Evolutionary conservation across 768 basidiomycete genomes (phyloP).

Genomic region (Phylloporus rhodoxanthus): DNA sequence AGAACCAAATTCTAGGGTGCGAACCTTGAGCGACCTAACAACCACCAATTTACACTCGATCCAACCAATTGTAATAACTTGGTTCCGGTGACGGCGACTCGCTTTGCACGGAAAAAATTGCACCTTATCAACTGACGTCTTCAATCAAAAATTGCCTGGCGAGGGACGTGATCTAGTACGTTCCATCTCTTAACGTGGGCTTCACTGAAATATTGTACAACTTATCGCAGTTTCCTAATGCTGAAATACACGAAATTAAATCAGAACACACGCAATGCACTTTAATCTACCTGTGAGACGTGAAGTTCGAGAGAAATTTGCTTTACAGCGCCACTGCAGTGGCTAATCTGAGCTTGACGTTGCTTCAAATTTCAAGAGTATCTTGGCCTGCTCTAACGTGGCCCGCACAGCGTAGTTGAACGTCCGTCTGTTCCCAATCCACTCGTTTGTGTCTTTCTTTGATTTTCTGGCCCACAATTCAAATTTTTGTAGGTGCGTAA

Average conservation of each 20-base stretch:
- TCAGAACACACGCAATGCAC: constrained; percentile 1
- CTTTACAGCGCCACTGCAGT: constrained; percentile 6
- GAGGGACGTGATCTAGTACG: not conserved
- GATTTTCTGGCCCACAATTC: not conserved
- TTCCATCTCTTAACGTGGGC: not conserved
- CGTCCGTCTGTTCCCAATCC: not conserved
- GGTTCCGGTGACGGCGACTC: not conserved
- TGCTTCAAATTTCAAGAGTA: constrained; percentile 3
- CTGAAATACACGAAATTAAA: not conserved
- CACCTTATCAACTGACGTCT: not conserved
- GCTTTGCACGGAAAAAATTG: too few relatives aligned
- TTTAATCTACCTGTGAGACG: not conserved
- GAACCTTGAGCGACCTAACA: not conserved
- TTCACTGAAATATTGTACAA: not conserved
- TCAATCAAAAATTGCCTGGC: not conserved
- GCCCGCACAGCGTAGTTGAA: not conserved
- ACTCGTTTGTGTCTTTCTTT: not conserved
- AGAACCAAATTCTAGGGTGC: not conserved
- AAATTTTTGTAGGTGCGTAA: not conserved
- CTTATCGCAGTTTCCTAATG: not conserved
- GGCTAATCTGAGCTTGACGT: constrained; percentile 7
- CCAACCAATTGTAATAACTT: not conserved
- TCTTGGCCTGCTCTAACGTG: not conserved
- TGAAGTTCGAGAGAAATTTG: not conserved
- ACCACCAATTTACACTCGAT: not conserved